These are phyloP conservation scores for Carex scoparia DNA, from an alignment of 176 grass and related monocot genomes.

Conservation along the genomic window DNA sequence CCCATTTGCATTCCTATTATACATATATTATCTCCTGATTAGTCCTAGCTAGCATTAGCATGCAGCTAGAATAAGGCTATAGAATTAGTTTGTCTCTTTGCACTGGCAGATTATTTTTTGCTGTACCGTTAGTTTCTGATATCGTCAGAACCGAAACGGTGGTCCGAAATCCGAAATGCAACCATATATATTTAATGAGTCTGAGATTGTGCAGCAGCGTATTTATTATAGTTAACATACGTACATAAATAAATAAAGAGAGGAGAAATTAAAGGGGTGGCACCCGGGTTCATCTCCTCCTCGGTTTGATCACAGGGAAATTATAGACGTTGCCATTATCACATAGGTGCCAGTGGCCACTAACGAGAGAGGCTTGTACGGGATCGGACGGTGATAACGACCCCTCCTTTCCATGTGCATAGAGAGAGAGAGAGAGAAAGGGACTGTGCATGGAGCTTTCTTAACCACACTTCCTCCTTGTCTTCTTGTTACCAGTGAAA, in stretches of 20 bases:
- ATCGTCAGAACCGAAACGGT: neutral
- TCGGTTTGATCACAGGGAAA: constrained; percentile 25
- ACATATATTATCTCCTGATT: too few relatives aligned
- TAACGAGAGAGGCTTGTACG: constrained; percentile 18
- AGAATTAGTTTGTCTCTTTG: neutral
- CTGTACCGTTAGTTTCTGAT: neutral
- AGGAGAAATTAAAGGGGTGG: neutral
- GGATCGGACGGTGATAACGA: constrained; percentile 33
- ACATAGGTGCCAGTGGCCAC: constrained; percentile 27
- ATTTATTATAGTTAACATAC: constrained; percentile 19
- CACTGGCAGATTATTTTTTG: neutral
- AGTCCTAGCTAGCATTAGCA: too few relatives aligned
- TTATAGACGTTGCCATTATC: constrained; percentile 17
- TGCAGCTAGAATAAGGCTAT: too few relatives aligned
- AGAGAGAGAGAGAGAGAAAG: constrained; percentile 19
- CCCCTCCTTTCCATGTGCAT: constrained; percentile 27
- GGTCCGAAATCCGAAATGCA: neutral
- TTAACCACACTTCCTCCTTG: constrained; percentile 10
- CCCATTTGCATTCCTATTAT: too few relatives aligned
- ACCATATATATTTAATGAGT: neutral
- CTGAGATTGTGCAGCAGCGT: constrained; percentile 12
- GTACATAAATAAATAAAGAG: neutral
- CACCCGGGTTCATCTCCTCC: neutral
- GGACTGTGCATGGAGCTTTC: constrained; percentile 19
- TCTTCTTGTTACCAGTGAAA: constrained; percentile 18